phyloP scores from a whole-genome alignment of 140 eudicot species.

The Anethum foeniculum region DNA sequence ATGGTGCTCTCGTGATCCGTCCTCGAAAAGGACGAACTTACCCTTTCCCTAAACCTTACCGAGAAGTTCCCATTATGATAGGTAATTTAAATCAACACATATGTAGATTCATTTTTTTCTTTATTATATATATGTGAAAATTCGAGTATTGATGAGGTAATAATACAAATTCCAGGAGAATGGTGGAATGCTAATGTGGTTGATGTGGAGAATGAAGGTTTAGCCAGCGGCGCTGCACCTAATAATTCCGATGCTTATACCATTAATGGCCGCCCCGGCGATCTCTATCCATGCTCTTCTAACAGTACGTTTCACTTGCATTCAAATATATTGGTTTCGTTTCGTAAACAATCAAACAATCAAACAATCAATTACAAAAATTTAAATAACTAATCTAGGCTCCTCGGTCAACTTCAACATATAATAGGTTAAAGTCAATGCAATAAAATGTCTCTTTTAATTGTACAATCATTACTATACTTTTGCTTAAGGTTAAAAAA shows the following conservation, averaged over 20 bases:
- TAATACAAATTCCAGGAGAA: conserved; percentile 43
- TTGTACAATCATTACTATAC: not conserved
- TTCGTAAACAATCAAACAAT: not conserved
- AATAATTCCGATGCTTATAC: conserved; percentile 50
- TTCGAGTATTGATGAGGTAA: not conserved
- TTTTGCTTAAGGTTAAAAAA: too few relatives aligned
- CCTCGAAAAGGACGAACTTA: conserved; percentile 40
- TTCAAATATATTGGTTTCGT: not conserved
- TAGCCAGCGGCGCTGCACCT: conserved; percentile 42
- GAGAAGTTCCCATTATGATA: conserved; percentile 37
- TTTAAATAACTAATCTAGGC: too few relatives aligned
- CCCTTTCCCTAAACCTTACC: conserved; percentile 50
- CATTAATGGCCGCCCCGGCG: conserved; percentile 72
- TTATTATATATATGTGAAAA: not conserved
- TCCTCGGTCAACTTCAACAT: too few relatives aligned
- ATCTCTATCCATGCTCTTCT: conserved; percentile 50
- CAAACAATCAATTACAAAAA: not conserved
- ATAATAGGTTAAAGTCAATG: not conserved
- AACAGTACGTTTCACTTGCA: conserved; percentile 28
- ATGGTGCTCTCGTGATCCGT: conserved; percentile 56
- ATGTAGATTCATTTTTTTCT: not conserved
- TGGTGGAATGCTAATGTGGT: conserved; percentile 85
- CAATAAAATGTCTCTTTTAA: too few relatives aligned
- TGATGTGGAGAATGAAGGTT: conserved; percentile 47
- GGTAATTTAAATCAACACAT: conserved; percentile 12